A percentile compares a stretch with the other conserved stretches of the same genome.
These are phyloP conservation scores for Emergomyces africanus DNA, from an alignment of 2,329 filamentous ascomycete species.

Conservation along the genomic window DNA sequence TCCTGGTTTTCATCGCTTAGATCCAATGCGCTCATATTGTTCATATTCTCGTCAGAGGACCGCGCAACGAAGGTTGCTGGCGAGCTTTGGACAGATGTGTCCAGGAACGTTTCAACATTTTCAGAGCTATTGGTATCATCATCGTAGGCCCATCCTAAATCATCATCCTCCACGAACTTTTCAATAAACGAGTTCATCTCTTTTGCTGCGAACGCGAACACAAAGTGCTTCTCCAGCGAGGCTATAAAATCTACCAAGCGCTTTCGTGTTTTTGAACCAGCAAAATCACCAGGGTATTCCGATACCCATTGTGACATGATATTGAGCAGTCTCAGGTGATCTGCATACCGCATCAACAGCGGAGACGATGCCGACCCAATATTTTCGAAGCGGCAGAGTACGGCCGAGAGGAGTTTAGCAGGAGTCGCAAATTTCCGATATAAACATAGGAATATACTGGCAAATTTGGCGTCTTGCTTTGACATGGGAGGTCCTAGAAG, in stretches of 20 bases:
- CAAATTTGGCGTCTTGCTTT: constrained; percentile 79
- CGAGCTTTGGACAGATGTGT: constrained; percentile 30
- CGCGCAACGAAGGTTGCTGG: constrained; percentile 21
- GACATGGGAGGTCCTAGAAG: constrained; percentile 70
- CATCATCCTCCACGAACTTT: constrained; percentile 69
- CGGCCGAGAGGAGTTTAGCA: constrained; percentile 59
- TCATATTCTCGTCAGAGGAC: constrained; percentile 22
- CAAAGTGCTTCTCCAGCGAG: constrained; percentile 60
- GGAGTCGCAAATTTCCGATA: constrained; percentile 91
- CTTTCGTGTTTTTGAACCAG: constrained; percentile 58
- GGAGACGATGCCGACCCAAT: constrained; percentile 61
- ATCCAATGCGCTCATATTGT: constrained; percentile 27
- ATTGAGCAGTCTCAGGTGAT: constrained; percentile 71
- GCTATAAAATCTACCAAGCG: constrained; percentile 63
- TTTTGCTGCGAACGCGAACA: constrained; percentile 72
- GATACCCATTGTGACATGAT: constrained; percentile 82
- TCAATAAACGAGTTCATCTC: constrained; percentile 75
- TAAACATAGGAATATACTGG: constrained; percentile 75
- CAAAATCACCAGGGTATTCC: constrained; percentile 86
- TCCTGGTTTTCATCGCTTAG: constrained; percentile 28
- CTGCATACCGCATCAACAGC: constrained; percentile 63
- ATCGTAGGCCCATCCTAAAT: constrained; percentile 79
- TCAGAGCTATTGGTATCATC: constrained; percentile 47
- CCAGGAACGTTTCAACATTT: constrained; percentile 28
- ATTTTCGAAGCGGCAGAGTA: constrained; percentile 49